A percentile compares a stretch with the other conserved stretches of the same genome.
Conservation (phyloP, 2,329 filamentous ascomycete genomes). For the Lachnellula cervina region DNA sequence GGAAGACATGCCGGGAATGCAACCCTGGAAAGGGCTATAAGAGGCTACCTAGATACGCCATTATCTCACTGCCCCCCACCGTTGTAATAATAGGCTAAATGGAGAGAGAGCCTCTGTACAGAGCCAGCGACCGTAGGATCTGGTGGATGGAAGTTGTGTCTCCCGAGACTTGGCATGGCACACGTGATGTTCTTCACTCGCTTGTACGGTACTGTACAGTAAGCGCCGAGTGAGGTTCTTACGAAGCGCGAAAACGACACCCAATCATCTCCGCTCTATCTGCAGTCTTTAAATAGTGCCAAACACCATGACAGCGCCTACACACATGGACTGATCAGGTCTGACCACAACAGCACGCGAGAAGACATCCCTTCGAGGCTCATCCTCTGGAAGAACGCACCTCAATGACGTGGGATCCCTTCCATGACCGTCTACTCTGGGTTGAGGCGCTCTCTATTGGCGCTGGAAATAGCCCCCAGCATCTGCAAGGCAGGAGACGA, state of each 20-base stretch:
- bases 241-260: neutral
- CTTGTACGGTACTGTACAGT: neutral
- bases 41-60: neutral
- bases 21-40: neutral
- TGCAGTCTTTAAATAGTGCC: constrained; percentile 8
- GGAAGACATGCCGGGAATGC: too few species aligned
- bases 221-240: neutral
- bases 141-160: too few species aligned
- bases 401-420: constrained; percentile 3
- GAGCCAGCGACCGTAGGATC: neutral
- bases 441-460: constrained; percentile 8
- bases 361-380: constrained; percentile 3
- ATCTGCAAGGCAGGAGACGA: neutral
- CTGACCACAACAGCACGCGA: neutral
- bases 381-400: neutral
- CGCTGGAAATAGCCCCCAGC: constrained; percentile 10
- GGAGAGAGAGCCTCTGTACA: neutral
- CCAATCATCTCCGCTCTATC: constrained; percentile 8
- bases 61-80: neutral
- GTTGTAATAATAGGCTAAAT: neutral
- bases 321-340: neutral
- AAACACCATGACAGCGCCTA: constrained; percentile 6
- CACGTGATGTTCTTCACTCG: neutral
- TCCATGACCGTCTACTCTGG: neutral
- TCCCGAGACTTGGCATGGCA: neutral